Percentiles rank a stretch among this genome's conserved stretches.
These are phyloP conservation scores for Sanghuangporus weigelae DNA, from an alignment of 1,284 basidiomycete species.

Conservation along the genomic window DNA sequence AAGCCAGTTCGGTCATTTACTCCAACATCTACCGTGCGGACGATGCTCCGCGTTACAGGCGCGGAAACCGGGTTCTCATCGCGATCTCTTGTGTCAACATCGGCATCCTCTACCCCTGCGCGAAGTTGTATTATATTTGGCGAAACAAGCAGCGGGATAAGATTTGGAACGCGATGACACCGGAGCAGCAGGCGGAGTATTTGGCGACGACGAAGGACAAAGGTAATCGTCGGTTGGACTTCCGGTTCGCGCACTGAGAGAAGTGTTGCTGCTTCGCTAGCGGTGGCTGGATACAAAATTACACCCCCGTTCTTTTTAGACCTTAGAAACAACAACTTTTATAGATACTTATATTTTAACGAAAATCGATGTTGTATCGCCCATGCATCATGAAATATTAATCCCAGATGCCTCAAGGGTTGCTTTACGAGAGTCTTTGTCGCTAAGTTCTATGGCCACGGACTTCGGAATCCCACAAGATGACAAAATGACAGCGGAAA, in stretches of 20 bases:
- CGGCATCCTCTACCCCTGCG: slow-evolving; percentile 42
- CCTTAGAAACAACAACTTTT: too few relatives aligned
- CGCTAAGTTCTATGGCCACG: too few relatives aligned
- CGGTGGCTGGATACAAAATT: too few relatives aligned
- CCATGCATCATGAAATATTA: too few relatives aligned
- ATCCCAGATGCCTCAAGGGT: too few relatives aligned
- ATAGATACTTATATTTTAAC: too few relatives aligned
- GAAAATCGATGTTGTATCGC: too few relatives aligned
- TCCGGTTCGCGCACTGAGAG: slow-evolving; percentile 37
- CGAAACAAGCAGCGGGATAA: slow-evolving; percentile 42
- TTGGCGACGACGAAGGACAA: slow-evolving; percentile 37
- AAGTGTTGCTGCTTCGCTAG: too few relatives aligned
- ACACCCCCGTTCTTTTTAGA: too few relatives aligned
- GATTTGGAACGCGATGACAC: slow-evolving; percentile 48
- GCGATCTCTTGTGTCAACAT: slow-evolving; percentile 42
- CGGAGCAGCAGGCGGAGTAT: slow-evolving; percentile 39
- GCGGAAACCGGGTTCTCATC: slow-evolving; percentile 45
- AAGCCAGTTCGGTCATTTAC: slow-evolving; percentile 39
- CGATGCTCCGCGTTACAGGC: slow-evolving; percentile 34
- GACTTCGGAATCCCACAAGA: neutral
- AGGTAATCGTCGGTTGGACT: slow-evolving; percentile 38
- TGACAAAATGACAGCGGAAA: neutral
- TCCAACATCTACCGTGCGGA: slow-evolving; percentile 32
- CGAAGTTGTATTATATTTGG: slow-evolving; percentile 48
- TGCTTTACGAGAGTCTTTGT: too few relatives aligned